Conservation (phyloP, 768 basidiomycete species). For the Mrakia blollopis region DNA sequence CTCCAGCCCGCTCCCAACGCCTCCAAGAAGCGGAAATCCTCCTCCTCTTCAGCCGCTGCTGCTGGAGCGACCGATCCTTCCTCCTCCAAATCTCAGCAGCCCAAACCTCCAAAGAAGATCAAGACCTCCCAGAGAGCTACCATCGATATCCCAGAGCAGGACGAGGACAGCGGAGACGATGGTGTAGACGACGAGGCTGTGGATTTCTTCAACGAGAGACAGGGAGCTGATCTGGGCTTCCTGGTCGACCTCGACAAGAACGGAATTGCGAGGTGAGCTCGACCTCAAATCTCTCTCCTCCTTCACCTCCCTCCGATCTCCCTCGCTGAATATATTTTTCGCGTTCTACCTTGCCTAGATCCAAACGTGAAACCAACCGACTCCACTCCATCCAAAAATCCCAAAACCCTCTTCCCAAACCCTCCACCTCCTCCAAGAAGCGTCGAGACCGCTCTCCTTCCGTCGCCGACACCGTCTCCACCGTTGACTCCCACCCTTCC, state of each 20-base stretch:
- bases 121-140: slow-evolving; percentile 26
- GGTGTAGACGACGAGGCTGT: slow-evolving; percentile 22
- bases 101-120: slow-evolving; percentile 24
- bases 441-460: slow-evolving; percentile 21
- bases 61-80: slow-evolving; percentile 6
- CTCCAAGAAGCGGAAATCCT: slow-evolving; percentile 22
- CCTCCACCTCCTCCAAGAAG: background rate
- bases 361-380: slow-evolving; percentile 19
- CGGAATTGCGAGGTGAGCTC: slow-evolving; percentile 24
- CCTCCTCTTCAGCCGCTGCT: background rate
- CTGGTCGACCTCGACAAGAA: slow-evolving; percentile 24
- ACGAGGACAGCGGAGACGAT: slow-evolving; percentile 8
- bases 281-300: background rate
- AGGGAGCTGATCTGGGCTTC: slow-evolving; percentile 21
- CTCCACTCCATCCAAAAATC: slow-evolving; percentile 19
- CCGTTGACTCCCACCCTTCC: slow-evolving; percentile 22
- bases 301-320: background rate
- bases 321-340: too few species aligned
- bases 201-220: slow-evolving; percentile 21
- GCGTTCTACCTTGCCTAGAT: background rate
- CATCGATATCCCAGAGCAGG: slow-evolving; percentile 24
- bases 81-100: slow-evolving; percentile 22
- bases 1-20: slow-evolving; percentile 7
- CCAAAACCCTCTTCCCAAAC: slow-evolving; percentile 27
- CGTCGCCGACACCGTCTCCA: slow-evolving; percentile 24